A percentile compares a stretch with the other conserved stretches of the same genome.
phyloP scores from a whole-genome alignment of 805 yeast species.

The Kodamaea hsintzibuensis region DNA sequence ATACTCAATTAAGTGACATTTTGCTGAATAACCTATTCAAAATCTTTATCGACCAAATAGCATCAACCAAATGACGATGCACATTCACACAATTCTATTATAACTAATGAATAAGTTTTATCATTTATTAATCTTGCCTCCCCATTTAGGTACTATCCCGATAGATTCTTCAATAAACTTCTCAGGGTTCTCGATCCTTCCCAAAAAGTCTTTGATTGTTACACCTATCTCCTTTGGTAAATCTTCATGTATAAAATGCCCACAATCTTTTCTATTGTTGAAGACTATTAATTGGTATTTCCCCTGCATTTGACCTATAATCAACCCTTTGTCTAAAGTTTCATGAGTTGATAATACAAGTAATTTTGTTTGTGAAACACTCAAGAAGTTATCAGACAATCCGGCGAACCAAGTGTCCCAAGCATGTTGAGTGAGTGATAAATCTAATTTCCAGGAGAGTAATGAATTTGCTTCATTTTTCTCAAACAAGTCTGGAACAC shows the following conservation, averaged over 20 bases:
- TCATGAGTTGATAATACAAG: slow-evolving; percentile 88
- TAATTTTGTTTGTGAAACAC: slow-evolving; percentile 54
- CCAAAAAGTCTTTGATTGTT: slow-evolving; percentile 50
- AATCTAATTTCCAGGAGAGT: slow-evolving; percentile 63
- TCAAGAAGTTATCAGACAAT: slow-evolving; percentile 54
- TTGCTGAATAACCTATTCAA: no score
- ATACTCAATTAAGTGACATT: no score
- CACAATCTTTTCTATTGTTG: slow-evolving; percentile 52
- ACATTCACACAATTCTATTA: background rate
- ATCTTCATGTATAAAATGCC: slow-evolving; percentile 97
- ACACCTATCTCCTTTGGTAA: slow-evolving; percentile 66
- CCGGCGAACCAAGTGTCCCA: slow-evolving; percentile 87
- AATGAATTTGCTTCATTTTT: slow-evolving; percentile 15
- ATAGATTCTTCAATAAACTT: slow-evolving; percentile 31
- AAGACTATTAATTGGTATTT: slow-evolving; percentile 86
- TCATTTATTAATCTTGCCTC: slow-evolving; percentile 12
- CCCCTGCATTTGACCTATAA: slow-evolving; percentile 98
- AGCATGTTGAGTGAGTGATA: slow-evolving; percentile 57
- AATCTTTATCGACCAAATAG: no score
- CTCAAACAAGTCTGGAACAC: slow-evolving; percentile 72
- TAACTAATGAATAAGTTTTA: background rate
- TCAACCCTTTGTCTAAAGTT: slow-evolving; percentile 77
- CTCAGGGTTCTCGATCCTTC: slow-evolving; percentile 42
- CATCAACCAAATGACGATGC: no score
- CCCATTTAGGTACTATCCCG: slow-evolving; percentile 41